Evolutionary conservation across 2,329 filamentous ascomycete genomes (phyloP).

Genomic region (Parastagonospora avenae): DNA sequence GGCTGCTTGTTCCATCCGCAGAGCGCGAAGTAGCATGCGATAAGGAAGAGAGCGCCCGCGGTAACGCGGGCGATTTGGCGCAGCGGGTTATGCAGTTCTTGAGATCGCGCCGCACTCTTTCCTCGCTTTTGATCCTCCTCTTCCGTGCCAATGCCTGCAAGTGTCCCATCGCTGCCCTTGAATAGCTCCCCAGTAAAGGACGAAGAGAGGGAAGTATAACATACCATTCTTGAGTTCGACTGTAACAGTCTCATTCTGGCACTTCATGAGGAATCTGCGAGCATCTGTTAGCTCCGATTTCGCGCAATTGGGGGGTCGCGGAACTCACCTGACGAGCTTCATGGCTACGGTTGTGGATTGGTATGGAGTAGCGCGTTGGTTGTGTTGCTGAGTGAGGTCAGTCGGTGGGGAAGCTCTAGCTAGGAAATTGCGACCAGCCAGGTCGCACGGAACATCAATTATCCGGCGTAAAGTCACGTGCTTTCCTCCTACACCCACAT

Average conservation of each 20-base stretch:
- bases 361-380: no score
- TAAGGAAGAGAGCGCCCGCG: no score
- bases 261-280: conserved; percentile 96
- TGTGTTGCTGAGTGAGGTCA: conserved; percentile 20
- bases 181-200: no score
- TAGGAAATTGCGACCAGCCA: conserved; percentile 30
- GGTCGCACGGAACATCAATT: conserved; percentile 20
- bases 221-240: conserved; percentile 98
- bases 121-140: no score
- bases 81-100: no score
- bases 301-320: neutral
- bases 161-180: no score
- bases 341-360: conserved; percentile 24
- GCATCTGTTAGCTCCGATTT: conserved; percentile 24
- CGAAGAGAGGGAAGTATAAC: conserved; percentile 15
- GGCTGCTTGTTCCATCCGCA: no score
- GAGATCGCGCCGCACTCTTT: no score
- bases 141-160: no score
- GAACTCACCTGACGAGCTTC: conserved; percentile 45
- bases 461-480: conserved; percentile 20
- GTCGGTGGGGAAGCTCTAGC: conserved; percentile 27
- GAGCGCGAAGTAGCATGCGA: no score
- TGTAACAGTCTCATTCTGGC: conserved; percentile 96
- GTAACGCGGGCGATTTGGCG: no score
- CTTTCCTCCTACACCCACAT: neutral